Base-by-base conservation (phyloP, 2,329 filamentous ascomycete genomes). In the Ascosphaera apis region DNA sequence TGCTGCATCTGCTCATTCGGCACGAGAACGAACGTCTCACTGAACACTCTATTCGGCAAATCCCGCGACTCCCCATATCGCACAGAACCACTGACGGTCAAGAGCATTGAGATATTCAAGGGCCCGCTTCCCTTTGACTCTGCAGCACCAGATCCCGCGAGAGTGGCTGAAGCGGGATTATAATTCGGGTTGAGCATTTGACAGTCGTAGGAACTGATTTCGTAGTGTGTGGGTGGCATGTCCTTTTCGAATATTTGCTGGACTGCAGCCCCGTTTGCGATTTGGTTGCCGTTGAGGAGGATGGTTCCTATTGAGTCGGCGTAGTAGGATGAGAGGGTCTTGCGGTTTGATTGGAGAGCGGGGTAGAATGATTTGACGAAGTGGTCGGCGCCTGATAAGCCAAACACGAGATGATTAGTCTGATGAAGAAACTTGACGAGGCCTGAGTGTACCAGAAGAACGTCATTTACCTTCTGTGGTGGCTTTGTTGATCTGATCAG, bases 21-120 rank as follows among this genome's bases (percentile, higher is more conserved):
- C 27, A 86, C 77, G 37, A 92, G 61, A 16, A 91, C 67, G 50
- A 91, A 76, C 1, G 67, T 75, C 53, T 92, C 83, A 47, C 72
- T 76, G 52, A 91, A 91, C 25, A 69, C 71, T 44, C 71, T 70
- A 52, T 70, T 66, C 11, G 66, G 66, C 11, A 69, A 67, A 19
- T 74, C 68, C 44, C 65, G 65, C 32, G 54, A 52, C 39, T 41
- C 43, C 34, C 73, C 73, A 48, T 78, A 76, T 43, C 71, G 66
- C 27, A 91, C 71, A 41, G 62, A 69, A 3, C 82, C 82, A 47
- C 69, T 77, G 36, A 82, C 71, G 39, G 74, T 66, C n/a, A 91
- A 67, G 25, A 76, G 56, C 40, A 91, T 64, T 45, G 73, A 69
- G 50, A 74, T 77, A 48, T 78, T 72, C 19, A 21, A 21, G 9